Evolutionary conservation across 257 asterid species (phyloP).

Genomic region (Petunia axillaris): DNA sequence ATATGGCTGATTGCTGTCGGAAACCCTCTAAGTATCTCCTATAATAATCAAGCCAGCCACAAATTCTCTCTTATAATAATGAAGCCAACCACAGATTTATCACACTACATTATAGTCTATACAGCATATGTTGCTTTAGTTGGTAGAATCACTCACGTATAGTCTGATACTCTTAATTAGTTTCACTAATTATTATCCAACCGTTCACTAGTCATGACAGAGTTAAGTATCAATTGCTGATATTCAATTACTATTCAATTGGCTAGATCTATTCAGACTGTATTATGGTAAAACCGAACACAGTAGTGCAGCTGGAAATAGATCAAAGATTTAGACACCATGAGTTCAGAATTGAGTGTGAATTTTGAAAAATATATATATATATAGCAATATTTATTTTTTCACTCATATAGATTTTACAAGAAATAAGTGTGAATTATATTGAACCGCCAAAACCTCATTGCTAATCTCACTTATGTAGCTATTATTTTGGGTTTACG

Average conservation of each 20-base stretch:
- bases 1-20: background rate
- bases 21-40: background rate
- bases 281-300: background rate
- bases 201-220: background rate
- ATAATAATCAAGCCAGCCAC: background rate
- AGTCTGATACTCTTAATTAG: background rate
- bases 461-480: background rate
- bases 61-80: background rate
- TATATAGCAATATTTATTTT: background rate
- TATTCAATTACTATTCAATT: background rate
- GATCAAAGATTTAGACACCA: background rate
- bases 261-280: background rate
- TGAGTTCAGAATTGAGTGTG: background rate
- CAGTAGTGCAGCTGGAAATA: background rate
- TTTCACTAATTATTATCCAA: background rate
- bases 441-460: background rate
- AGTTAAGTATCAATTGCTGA: background rate
- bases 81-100: background rate
- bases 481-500: background rate
- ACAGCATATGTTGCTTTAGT: conserved; percentile 14
- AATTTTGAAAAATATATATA: background rate
- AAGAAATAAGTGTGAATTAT: background rate
- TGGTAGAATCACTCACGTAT: conserved; percentile 14
- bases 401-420: background rate
- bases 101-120: background rate